Evolutionary conservation across 257 asterid species (phyloP).

Genomic region (Ocimum tenuiflorum): DNA sequence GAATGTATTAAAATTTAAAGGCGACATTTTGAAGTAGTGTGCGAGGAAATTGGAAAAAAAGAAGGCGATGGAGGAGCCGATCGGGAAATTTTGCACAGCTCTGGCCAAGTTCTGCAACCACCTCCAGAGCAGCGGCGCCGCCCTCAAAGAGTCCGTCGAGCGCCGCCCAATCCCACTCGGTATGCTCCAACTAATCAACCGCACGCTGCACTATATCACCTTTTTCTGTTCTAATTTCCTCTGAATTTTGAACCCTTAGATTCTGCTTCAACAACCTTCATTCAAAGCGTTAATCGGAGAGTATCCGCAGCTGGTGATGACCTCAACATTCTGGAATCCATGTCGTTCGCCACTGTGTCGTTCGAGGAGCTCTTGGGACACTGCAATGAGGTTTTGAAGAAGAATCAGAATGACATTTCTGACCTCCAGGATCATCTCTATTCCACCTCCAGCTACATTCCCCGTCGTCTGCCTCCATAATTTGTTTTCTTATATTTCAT

Average conservation of each 20-base stretch:
- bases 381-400: slow-evolving; percentile 72
- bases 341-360: slow-evolving; percentile 81
- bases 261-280: slow-evolving; percentile 84
- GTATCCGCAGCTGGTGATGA: slow-evolving; percentile 48
- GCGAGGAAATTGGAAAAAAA: background rate
- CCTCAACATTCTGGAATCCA: slow-evolving; percentile 75
- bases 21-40: background rate
- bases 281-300: slow-evolving; percentile 58
- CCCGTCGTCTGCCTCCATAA: slow-evolving; percentile 30
- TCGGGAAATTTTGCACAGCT: slow-evolving; percentile 54
- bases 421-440: slow-evolving; percentile 54
- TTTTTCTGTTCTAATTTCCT: background rate
- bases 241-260: slow-evolving; percentile 25
- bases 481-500: background rate
- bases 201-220: background rate
- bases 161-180: slow-evolving; percentile 94
- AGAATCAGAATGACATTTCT: slow-evolving; percentile 47
- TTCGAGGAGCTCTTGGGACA: slow-evolving; percentile 94
- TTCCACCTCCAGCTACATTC: slow-evolving; percentile 27
- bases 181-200: background rate
- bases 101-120: slow-evolving; percentile 71
- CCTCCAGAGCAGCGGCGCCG: slow-evolving; percentile 59
- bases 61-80: slow-evolving; percentile 50
- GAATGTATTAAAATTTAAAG: no score
- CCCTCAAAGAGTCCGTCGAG: slow-evolving; percentile 68